Evolutionary conservation across 2,329 filamentous ascomycete species (phyloP), one percentile per base, ranked within the genome.

Genomic region (Sarocladiaceae sp.): DNA sequence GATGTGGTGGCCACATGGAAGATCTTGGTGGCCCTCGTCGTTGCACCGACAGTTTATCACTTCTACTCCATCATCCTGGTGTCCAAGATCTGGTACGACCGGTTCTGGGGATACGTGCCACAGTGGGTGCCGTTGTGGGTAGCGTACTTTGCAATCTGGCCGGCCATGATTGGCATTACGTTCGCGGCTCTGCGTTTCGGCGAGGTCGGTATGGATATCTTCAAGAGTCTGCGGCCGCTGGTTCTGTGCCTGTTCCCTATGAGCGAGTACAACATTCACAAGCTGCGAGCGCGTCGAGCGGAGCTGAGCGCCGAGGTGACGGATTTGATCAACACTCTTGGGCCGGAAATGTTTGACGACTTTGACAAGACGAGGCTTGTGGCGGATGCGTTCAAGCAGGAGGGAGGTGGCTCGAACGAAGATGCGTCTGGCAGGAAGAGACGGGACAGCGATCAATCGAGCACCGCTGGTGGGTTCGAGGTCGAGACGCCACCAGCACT

Each of bases 191-290:
- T 98, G 43, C 84, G 93, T 10, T 95, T 97, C 53, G 93, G 93
- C 37, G 93, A 98, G 67, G 84, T 95, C n/a, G 93, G 91, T 43
- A 96, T 98, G 89, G 93, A 98, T 59, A 96, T 98, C 45, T 72
- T 93, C 68, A 98, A 97, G 66, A 97, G 91, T 0, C 76, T 98
- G 13, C 80, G 88, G 9, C 93, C 93, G 5, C 77, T 98, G 9
- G 72, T 95, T 35, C 73, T 96, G 26, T 93, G 87, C 51, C 75
- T 97, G 56, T 85, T 85, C 55, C 93, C 93, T 2, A 81, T 82
- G 4, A 91, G 87, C 2, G 84, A 82, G 61, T 95, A 90, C 67
- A 88, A 85, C 47, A 79, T 98, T 40, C 78, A 87, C 50, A 84
- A 83, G 54, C 76, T 98, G 42, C 82, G 88, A 47, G 68, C 78